Base-by-base conservation (phyloP, 768 basidiomycete species). In the Hirschioporus abietinus region DNA sequence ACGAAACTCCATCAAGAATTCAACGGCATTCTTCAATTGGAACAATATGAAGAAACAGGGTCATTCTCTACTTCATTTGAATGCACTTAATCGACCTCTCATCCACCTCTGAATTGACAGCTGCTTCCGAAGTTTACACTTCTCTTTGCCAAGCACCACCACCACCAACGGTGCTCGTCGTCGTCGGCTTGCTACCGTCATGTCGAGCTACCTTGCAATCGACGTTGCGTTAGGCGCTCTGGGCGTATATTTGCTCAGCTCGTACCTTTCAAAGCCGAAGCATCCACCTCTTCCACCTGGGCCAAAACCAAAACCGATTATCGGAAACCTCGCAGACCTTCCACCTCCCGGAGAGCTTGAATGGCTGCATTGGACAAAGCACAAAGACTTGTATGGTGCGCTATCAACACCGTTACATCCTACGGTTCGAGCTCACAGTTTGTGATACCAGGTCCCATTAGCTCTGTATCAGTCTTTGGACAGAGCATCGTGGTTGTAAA, bases 401-500 rank as follows among this genome's bases (percentile, higher is more conserved):
- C 60, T 24, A 12, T 12, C 42, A 15, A 10, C 42, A 5, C 2
- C 30, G 6, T 61, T 24, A 17, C 23, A 8, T 34, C 24, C 15
- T 61, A 6, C 60, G 17, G 23, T 15, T 15, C 9, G 23, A 61
- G 9, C 25, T 61, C 24, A 25, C 30, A 23, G 6, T 61, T 12
- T 9, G 17, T 23, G 25, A 61, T 24, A 17, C 18, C 3, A 61
- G 60, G 60, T 1, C 60, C 60, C 60, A 61, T 61, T 25, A 61
- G 60, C 60, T 61, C 60, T 71, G 74, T 91, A 36, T 86, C 88
- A 69, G 76, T 90, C 25, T 79, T 89, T 61, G 88, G 89, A 0
- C 85, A 90, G 67, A 83, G 84, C 1, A 82, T 93, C 35, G 78
- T 92, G 34, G 88, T 92, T 75, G 71, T 92, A 64, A 89, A 87